Conservation (phyloP, 805 yeast species). For the Candida fluviatilis region DNA sequence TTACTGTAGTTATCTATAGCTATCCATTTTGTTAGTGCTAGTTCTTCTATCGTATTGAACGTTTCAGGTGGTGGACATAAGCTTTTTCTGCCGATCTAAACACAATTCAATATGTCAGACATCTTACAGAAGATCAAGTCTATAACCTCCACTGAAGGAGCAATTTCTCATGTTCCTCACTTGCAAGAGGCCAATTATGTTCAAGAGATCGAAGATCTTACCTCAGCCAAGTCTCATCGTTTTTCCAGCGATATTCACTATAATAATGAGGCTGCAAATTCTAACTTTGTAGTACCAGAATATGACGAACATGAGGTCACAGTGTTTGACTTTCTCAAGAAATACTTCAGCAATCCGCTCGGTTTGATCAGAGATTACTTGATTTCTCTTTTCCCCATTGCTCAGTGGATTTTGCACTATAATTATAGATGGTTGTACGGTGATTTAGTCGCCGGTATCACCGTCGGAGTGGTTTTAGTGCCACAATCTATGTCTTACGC, state of each 20-base stretch:
- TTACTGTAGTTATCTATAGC: no score
- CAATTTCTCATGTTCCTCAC: conserved; percentile 20
- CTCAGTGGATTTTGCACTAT: conserved; percentile 82
- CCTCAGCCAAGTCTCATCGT: conserved; percentile 13
- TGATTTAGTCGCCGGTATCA: conserved; percentile 86
- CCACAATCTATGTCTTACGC: conserved; percentile 98
- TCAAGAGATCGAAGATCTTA: conserved; percentile 2
- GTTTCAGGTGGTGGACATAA: no score
- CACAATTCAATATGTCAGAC: conserved; percentile 8
- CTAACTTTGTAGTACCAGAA: conserved; percentile 29
- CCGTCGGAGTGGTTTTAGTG: conserved; percentile 89
- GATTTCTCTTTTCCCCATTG: conserved; percentile 69
- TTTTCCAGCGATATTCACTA: conserved; percentile 4
- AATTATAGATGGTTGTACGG: conserved; percentile 74
- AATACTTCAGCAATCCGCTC: conserved; percentile 34
- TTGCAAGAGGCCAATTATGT: conserved; percentile 11
- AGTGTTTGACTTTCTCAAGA: conserved; percentile 28
- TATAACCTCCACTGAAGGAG: conserved; percentile 7
- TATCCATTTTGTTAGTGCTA: no score
- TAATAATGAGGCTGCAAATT: not conserved
- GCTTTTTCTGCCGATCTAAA: not conserved
- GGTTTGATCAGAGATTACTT: conserved; percentile 44
- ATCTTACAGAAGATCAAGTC: conserved; percentile 7
- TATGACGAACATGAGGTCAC: conserved; percentile 30
- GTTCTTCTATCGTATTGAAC: no score